Evolutionary conservation across 2,329 filamentous ascomycete genomes (phyloP).

Genomic region (Aspergillus sergii): DNA sequence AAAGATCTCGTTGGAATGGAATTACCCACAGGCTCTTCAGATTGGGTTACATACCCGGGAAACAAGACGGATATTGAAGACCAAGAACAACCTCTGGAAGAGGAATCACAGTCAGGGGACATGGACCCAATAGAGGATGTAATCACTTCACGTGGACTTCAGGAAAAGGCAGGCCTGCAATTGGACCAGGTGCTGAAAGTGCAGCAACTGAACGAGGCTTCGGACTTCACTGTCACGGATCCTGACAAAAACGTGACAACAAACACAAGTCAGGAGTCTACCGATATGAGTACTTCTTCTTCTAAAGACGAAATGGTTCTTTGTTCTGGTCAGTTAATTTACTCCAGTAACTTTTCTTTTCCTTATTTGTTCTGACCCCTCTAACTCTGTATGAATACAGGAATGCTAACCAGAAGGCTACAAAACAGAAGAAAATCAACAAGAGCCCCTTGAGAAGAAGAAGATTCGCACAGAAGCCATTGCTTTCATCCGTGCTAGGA

Average conservation of each 20-base stretch:
- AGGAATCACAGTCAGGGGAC: background rate
- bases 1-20: background rate
- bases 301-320: background rate
- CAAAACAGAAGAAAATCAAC: background rate
- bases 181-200: background rate
- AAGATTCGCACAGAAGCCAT: slow-evolving; percentile 18
- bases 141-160: background rate
- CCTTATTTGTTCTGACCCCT: background rate
- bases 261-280: background rate
- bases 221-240: background rate
- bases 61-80: background rate
- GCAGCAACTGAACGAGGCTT: background rate
- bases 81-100: background rate
- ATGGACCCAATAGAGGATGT: background rate
- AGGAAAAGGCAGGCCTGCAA: background rate
- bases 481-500: slow-evolving; percentile 17
- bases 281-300: background rate
- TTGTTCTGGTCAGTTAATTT: background rate
- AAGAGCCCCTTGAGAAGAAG: background rate
- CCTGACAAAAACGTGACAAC: background rate
- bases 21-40: background rate
- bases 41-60: background rate
- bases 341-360: background rate
- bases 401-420: background rate
- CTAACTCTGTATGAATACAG: background rate